These are phyloP conservation scores for Plantago lanceolata DNA, from an alignment of 305 asterid species.

Conservation along the genomic window DNA sequence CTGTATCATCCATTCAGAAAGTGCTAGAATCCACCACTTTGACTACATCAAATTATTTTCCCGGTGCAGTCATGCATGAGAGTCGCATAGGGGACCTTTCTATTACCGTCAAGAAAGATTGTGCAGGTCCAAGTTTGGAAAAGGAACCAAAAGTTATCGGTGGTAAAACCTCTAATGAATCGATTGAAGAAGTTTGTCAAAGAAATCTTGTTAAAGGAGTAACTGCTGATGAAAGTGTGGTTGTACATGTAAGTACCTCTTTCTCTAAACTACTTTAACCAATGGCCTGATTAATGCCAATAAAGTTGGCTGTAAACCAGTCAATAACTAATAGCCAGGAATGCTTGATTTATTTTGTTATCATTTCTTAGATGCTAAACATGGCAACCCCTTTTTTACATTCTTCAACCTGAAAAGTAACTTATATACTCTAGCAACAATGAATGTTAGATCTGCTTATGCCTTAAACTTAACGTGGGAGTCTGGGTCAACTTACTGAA, in stretches of 20 bases:
- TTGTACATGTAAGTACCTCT: slow-evolving; percentile 68
- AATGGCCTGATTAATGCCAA: slow-evolving; percentile 5
- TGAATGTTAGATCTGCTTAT: not conserved
- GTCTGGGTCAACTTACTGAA: no score
- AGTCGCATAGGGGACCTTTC: slow-evolving; percentile 68
- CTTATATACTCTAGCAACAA: not conserved
- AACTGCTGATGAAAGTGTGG: slow-evolving; percentile 94
- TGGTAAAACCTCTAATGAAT: slow-evolving; percentile 35
- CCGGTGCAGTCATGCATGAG: slow-evolving; percentile 63
- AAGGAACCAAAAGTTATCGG: slow-evolving; percentile 51
- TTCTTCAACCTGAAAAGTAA: not conserved
- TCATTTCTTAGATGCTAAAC: no score
- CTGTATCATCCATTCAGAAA: slow-evolving; percentile 74
- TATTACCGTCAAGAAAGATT: slow-evolving; percentile 67
- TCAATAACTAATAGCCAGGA: not conserved
- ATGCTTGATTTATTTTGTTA: no score
- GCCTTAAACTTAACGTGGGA: no score
- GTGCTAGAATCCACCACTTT: slow-evolving; percentile 47
- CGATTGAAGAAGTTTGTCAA: slow-evolving; percentile 55
- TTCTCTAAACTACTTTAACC: slow-evolving; percentile 15
- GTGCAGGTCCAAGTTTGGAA: slow-evolving; percentile 53
- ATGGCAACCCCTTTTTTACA: no score
- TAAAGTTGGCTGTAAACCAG: slow-evolving; percentile 9
- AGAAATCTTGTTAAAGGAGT: slow-evolving; percentile 89
- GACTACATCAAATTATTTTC: slow-evolving; percentile 32